A percentile compares a stretch with the other conserved stretches of the same genome.
phyloP scores from a whole-genome alignment of 768 basidiomycete genomes.

The Termitomyces sp. region DNA sequence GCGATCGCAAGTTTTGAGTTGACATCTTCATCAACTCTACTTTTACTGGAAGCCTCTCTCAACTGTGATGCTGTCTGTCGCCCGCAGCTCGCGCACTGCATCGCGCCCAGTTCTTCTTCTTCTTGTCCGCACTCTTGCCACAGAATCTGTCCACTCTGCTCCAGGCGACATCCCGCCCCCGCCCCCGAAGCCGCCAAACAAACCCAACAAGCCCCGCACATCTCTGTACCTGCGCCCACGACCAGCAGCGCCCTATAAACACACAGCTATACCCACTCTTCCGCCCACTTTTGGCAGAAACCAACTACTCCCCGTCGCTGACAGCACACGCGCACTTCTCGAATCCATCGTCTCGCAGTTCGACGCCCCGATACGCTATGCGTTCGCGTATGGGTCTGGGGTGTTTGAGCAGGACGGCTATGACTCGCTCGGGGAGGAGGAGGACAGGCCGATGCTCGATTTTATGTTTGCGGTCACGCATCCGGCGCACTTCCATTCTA shows the following conservation, averaged over 20 bases:
- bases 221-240: slow-evolving; percentile 46
- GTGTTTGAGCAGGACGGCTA: slow-evolving; percentile 94
- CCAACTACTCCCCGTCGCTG: slow-evolving; percentile 76
- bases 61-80: slow-evolving; percentile 11
- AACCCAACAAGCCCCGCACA: slow-evolving; percentile 27
- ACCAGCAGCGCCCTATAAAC: slow-evolving; percentile 34
- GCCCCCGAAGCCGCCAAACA: slow-evolving; percentile 21
- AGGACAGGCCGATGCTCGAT: slow-evolving; percentile 79
- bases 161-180: slow-evolving; percentile 35
- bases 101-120: slow-evolving; percentile 23
- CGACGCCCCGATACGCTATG: slow-evolving; percentile 91
- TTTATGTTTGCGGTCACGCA: slow-evolving; percentile 97
- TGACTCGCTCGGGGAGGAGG: slow-evolving; percentile 21
- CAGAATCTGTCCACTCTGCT: slow-evolving; percentile 35
- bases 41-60: no score
- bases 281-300: slow-evolving; percentile 77
- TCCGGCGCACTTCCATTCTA: slow-evolving; percentile 88
- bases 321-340: slow-evolving; percentile 74
- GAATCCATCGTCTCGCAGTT: slow-evolving; percentile 79
- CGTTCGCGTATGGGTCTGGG: slow-evolving; percentile 96
- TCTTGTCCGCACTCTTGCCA: slow-evolving; percentile 38
- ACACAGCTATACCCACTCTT: slow-evolving; percentile 45
- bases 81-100: slow-evolving; percentile 3
- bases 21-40: no score
- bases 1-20: background rate